Base-by-base conservation (phyloP, 352 stramenopile genomes). In the Phytophthora uliginosa region DNA sequence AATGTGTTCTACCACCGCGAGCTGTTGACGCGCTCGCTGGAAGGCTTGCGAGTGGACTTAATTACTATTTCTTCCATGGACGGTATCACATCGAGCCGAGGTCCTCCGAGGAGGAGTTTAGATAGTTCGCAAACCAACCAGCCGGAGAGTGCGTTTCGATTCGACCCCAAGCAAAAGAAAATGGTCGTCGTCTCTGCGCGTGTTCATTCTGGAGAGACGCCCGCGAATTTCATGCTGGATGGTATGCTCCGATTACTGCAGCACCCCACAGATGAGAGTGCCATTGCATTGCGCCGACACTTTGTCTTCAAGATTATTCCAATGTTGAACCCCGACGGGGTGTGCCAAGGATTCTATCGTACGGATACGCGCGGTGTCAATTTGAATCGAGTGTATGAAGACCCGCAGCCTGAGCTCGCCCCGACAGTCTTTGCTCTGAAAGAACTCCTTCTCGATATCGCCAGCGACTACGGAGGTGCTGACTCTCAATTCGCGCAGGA, bases 261-360 rank as follows among this genome's bases (percentile, higher is more conserved):
- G 1, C 79, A 89, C 7, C 53, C 78, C 8, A 83, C 84, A 2
- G 76, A 74, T 12, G 47, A 76, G 53, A 90, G 76, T 22, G 90
- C 94, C 0, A 69, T 78, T n/a, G 70, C 92, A 26, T 55, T 98
- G 8, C 86, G 91, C 3, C 75, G 81, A n/a, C 59, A 92, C 54
- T 97, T 97, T 55, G 67, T 98, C 20, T 97, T 98, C 67, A 96
- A 98, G 67, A 76, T 98, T 42, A 88, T 97, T 6, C 94, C 94
- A 2, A 98, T 98, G 94, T 80, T 98, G 45, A 98, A 98, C 57
- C 89, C 90, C 0, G 94, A 98, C 71, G 94, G 94, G 38, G 94
- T 98, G 0, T 93, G 78, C 34, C 81, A 90, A 45, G 94, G 94
- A 7, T 94, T 95, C 71, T 98, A 97, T 69, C 85, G 94, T 13